Evolutionary conservation across 768 basidiomycete genomes (phyloP).

Genomic region (Imleria badia): DNA sequence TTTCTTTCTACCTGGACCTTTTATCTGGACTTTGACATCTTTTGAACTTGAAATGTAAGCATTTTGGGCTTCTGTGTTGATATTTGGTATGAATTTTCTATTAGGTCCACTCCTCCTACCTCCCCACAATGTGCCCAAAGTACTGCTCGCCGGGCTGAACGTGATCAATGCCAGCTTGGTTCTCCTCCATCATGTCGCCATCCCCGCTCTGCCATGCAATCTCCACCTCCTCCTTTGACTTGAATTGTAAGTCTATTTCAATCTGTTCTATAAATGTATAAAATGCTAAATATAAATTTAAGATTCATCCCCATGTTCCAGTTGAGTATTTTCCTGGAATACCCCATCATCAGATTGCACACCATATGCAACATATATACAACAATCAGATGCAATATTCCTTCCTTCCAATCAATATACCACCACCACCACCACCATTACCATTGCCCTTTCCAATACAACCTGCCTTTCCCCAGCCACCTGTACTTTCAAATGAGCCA

Average conservation of each 20-base stretch:
- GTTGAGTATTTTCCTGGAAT: slow-evolving; percentile 3
- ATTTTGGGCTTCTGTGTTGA: background rate
- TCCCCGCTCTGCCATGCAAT: fast-evolving
- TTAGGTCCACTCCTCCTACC: background rate
- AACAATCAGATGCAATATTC: background rate
- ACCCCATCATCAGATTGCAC: background rate
- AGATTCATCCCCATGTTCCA: background rate
- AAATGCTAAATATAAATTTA: background rate
- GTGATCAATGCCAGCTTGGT: background rate
- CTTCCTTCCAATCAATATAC: too few species aligned
- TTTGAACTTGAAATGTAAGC: too few species aligned
- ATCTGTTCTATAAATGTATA: background rate
- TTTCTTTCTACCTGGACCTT: too few species aligned
- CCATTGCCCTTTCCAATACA: too few species aligned
- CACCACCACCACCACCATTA: too few species aligned
- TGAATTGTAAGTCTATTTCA: background rate
- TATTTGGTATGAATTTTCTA: background rate
- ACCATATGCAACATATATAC: background rate
- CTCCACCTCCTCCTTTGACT: background rate
- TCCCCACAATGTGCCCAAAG: background rate
- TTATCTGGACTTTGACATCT: too few species aligned
- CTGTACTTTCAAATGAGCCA: too few species aligned
- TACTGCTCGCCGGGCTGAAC: background rate
- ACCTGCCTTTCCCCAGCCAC: background rate
- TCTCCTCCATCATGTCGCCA: background rate